These are phyloP conservation scores for Talaromyces rugulosus DNA, from an alignment of 2,329 filamentous ascomycete genomes.

Conservation along the genomic window DNA sequence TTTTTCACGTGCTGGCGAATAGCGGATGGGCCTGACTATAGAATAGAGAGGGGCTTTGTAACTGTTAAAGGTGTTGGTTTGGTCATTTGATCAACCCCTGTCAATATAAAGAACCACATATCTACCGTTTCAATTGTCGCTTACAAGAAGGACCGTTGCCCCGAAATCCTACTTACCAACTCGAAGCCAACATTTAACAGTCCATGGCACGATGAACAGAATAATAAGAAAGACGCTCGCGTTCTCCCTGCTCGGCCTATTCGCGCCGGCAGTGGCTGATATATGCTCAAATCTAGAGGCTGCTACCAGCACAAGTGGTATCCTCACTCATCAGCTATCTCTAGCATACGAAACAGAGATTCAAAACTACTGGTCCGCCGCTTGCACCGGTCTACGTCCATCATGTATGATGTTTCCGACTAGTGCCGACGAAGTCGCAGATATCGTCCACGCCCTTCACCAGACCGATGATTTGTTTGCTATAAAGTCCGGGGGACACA, in stretches of 20 bases:
- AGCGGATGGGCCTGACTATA: too few relatives aligned
- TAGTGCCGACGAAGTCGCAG: constrained; percentile 49
- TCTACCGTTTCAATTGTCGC: background rate
- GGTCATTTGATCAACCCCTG: background rate
- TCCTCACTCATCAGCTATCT: constrained; percentile 28
- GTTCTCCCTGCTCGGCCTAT: constrained; percentile 11
- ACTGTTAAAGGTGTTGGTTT: background rate
- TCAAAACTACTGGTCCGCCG: constrained; percentile 45
- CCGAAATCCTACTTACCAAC: background rate
- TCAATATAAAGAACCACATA: background rate
- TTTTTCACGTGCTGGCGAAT: background rate
- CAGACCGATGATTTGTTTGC: constrained; percentile 50
- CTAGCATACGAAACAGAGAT: constrained; percentile 36
- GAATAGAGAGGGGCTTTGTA: background rate
- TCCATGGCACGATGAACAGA: background rate
- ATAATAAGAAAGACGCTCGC: constrained; percentile 10
- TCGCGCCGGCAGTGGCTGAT: constrained; percentile 23
- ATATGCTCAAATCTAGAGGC: constrained; percentile 37
- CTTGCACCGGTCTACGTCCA: constrained; percentile 40
- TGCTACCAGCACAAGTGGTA: constrained; percentile 24
- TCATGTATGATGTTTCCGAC: constrained; percentile 47
- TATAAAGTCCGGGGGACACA: constrained; percentile 50
- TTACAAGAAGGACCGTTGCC: background rate
- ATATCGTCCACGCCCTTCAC: constrained; percentile 49
- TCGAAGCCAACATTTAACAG: background rate